phyloP scores from a whole-genome alignment of 306 rosid genomes.

The Acacia melanoxylon region DNA sequence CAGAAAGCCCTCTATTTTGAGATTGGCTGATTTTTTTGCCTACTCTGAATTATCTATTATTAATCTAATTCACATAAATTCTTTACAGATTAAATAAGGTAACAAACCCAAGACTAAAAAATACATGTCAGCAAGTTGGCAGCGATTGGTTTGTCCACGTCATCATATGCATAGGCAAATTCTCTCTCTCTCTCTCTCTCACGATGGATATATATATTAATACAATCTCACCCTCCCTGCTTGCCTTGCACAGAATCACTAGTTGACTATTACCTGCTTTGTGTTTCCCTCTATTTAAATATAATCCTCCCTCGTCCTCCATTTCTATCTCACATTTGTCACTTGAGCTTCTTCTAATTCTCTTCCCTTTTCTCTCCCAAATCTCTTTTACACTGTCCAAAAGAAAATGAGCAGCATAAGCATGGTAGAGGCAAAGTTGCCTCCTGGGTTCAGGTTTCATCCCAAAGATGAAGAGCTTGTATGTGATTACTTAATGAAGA shows the following conservation, averaged over 20 bases:
- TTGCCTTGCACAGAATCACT: slow-evolving; percentile 37
- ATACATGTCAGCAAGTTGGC: slow-evolving; percentile 45
- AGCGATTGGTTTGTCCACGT: slow-evolving; percentile 45
- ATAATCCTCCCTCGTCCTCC: slow-evolving; percentile 33
- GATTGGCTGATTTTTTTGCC: slow-evolving; percentile 40
- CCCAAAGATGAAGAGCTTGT: slow-evolving; percentile 95
- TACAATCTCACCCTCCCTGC: slow-evolving; percentile 10
- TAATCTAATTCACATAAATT: slow-evolving; percentile 23
- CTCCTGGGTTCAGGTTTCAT: slow-evolving; percentile 95
- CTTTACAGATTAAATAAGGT: slow-evolving; percentile 8
- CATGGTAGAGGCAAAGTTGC: slow-evolving; percentile 81
- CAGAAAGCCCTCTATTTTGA: slow-evolving; percentile 29
- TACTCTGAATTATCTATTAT: slow-evolving; percentile 23
- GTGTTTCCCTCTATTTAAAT: slow-evolving; percentile 43
- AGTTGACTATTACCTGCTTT: slow-evolving; percentile 51
- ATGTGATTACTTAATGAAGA: slow-evolving; percentile 81
- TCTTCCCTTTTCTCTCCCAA: neutral
- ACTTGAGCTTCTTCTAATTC: slow-evolving; percentile 14
- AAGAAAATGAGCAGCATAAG: slow-evolving; percentile 71
- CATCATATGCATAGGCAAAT: slow-evolving; percentile 34
- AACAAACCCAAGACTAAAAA: slow-evolving; percentile 15
- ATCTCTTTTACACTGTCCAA: neutral
- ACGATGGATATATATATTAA: neutral
- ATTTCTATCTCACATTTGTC: slow-evolving; percentile 18
- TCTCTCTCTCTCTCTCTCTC: neutral